Conservation (phyloP, 2,329 filamentous ascomycete species). For the Colletotrichum sp. region DNA sequence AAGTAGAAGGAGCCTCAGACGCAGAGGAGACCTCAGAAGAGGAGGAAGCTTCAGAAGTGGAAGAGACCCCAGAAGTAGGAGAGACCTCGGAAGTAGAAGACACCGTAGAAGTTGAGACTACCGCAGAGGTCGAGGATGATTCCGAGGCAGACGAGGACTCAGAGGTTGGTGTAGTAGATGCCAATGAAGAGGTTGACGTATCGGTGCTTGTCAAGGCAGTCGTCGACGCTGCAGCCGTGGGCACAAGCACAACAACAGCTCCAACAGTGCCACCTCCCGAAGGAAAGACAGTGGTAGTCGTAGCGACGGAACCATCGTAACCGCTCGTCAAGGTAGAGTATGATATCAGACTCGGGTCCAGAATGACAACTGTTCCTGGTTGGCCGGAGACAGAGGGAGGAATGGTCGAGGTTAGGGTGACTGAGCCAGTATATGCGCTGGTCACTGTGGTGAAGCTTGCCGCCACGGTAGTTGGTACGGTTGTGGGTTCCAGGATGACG, state of each 20-base stretch:
- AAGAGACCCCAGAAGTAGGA: neutral
- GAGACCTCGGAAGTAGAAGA: neutral
- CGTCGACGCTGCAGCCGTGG: neutral
- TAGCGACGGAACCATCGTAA: neutral
- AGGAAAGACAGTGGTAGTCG: neutral
- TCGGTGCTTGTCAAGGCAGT: rapidly evolving
- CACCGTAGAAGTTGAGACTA: rapidly evolving
- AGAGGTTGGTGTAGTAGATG: neutral
- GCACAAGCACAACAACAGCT: neutral
- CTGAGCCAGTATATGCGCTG: neutral
- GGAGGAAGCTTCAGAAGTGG: neutral
- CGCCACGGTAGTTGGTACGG: neutral
- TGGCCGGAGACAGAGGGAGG: neutral
- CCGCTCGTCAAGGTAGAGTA: neutral
- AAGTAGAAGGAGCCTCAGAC: neutral
- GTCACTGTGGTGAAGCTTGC: neutral
- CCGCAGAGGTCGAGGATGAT: neutral
- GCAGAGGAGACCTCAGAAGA: neutral
- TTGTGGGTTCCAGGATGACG: neutral
- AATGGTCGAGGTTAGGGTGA: neutral
- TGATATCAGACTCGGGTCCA: neutral
- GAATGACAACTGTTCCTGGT: neutral
- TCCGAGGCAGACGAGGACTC: neutral
- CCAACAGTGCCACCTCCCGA: neutral
- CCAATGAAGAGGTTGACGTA: rapidly evolving